phyloP scores from a whole-genome alignment of 768 basidiomycete genomes.

The Boletus subparvulus region DNA sequence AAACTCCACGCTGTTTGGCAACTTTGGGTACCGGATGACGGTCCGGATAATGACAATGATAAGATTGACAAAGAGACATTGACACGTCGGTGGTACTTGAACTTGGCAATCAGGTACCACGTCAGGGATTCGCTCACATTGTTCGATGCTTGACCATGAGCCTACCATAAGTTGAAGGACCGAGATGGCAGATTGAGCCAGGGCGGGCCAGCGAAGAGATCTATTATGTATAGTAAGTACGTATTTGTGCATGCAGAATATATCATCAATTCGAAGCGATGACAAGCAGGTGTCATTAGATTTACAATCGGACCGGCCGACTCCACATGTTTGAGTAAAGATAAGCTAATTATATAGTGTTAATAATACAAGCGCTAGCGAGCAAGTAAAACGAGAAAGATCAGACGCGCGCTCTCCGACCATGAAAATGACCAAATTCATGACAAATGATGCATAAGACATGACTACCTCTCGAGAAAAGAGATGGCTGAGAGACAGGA shows the following conservation, averaged over 20 bases:
- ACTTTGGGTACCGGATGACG: neutral
- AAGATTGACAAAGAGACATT: neutral
- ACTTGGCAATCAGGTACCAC: neutral
- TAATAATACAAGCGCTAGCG: slow-evolving; percentile 21
- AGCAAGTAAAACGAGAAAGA: neutral
- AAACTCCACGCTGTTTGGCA: too few relatives aligned
- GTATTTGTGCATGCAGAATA: neutral
- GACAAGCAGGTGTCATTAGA: neutral
- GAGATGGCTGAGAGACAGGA: neutral
- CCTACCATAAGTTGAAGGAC: neutral
- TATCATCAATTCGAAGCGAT: neutral
- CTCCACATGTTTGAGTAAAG: neutral
- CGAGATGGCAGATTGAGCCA: neutral
- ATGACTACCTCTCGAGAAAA: neutral
- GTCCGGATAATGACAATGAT: neutral
- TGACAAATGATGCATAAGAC: too few relatives aligned
- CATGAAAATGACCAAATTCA: too few relatives aligned
- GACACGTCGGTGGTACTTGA: neutral
- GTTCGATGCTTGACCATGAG: too few relatives aligned
- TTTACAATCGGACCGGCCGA: neutral
- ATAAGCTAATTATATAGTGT: slow-evolving; percentile 7
- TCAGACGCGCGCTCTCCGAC: neutral
- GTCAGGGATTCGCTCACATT: too few relatives aligned
- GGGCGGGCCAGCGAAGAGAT: neutral
- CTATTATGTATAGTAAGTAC: too few relatives aligned